Base-by-base conservation (phyloP, 345 rosid genomes). In the Sonneratia alba region DNA sequence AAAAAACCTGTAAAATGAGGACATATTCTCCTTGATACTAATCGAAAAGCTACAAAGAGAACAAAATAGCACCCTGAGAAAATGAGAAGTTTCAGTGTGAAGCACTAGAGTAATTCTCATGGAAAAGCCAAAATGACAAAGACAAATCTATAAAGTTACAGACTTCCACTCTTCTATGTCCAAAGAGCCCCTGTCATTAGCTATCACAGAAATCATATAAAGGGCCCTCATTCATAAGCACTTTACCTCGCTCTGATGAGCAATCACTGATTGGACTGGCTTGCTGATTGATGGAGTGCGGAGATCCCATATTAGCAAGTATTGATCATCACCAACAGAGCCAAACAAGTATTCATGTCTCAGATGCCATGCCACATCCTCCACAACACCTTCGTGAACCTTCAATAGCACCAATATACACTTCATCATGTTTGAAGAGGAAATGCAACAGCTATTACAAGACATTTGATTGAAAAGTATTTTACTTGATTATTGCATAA, bases 341-440 rank as follows among this genome's bases (percentile, higher is more conserved):
- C 99, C 99, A 89, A 96, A 92, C 70, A 96, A 78, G 82, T 96
- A 83, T 74, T 91, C 99, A 74, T 96, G 99, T 76, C 97, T 87
- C 76, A 87, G 77, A 86, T 96, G 99, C 98, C 99, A 96, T 0
- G 99, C 98, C 1, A 96, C 99, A 82, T 96, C 99, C 84, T 96
- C 99, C 16, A 92, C 99, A 7, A 96, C 98, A 37, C 99, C 98
- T 84, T 96, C 99, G 70, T 96, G 99, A 70, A 91, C 97, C 98
- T 92, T 36, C 15, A 63, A 47, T 2, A 37, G 24, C 67, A 59
- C 37, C 56, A 32, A 62, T 13, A 62, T 62, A 27, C 34, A 27
- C 63, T 34, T 1, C 45, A 14, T 62, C 38, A 27, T 13, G 5
- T 62, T 62, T 27, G 16, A 32, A 34, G 10, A 62, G 12, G 38